Evolutionary conservation across 2,329 filamentous ascomycete species (phyloP), one percentile per base, ranked within the genome.

Genomic region (Dactylonectria macrodidyma): DNA sequence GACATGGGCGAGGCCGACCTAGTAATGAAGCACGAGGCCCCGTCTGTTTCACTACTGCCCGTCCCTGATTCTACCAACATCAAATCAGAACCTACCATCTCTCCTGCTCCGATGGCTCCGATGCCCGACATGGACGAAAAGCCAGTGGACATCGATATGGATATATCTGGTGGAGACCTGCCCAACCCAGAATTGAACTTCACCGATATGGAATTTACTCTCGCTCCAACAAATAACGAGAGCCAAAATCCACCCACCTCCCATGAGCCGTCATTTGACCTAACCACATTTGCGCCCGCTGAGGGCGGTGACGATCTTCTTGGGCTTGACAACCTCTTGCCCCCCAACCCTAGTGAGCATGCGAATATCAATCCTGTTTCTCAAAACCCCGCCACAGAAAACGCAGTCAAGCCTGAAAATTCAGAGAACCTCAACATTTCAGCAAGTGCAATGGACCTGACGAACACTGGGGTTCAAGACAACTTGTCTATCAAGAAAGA

Each of bases 201-300:
- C 71, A 89, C 87, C 14, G 82, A 89, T 69, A 89, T 89, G 86
- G 83, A 86, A 41, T 89, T 89, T 70, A 84, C 85, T 0, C 79
- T 89, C 5, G 87, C 85, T 2, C 84, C 86, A 1, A 69, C 82
- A 9, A 80, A 78, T 56, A 77, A 77, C 63, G 71, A 80, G 22
- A 70, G 62, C 34, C 75, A 78, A 51, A 66, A 75, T 16, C 62
- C 62, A 34, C 44, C 72, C 33, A 73, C 70, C 22, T 58, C 73
- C 12, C 76, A 77, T 62, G 84, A 84, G 64, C 76, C 80, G 7
- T 79, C 83, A 5, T 86, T 87, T 70, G 85, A 87, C 61, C 76
- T 86, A 12, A 76, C 84, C 2, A 81, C 81, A 12, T 86, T 87
- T 73, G 81, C 80, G 5, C 75, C 80, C 1, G 62, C 77, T 5